Base-by-base conservation (phyloP, 257 asterid species). In the Avicennia marina region DNA sequence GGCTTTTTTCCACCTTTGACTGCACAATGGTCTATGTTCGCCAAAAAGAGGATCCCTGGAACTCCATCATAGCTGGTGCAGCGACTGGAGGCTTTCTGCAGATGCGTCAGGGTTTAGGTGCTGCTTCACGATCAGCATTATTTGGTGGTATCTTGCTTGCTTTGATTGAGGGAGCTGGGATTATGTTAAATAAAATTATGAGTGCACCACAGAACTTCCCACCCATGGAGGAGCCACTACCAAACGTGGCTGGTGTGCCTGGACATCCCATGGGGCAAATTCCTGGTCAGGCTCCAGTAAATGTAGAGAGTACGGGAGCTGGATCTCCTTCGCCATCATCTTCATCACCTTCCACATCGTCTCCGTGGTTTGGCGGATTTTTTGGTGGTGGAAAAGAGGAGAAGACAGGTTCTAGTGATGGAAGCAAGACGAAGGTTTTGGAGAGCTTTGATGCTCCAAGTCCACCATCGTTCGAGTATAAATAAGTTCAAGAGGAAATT, bases 1-100 rank as follows among this genome's bases (percentile, higher is more conserved):
- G 94, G 4, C 90, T 89, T 16, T 89, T 89, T 57, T 89, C 97
- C 60, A 81, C 94, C 13, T 89, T 89, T 36, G 97, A 89, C 71
- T 86, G 97, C 73, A 69, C 90, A 7, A 80, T 86, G 95, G 97
- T 89, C 15, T 86, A 84, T 27, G 4, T 86, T 38, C 88, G 95
- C 20, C 94, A 80, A 66, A 89, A 86, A 34, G 97, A 89, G 75
- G 97, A 89, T 59, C 97, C 97, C 0, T 86, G 95, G 97, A 89
- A 88, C 74, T 80, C 96, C 18, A 88, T 88, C 43, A 72, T 88
- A 11, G 86, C 96, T 46, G 96, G 96, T 46, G 97, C 97, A 21
- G 97, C 97, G 19, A 81, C 97, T 7, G 97, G 97, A 44, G 97
- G 97, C 16, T 76, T 89, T 65, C 89, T 89, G 44, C 83, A 76